These are phyloP conservation scores for Aureobasidium sp. DNA, from an alignment of 2,329 filamentous ascomycete species.

Conservation along the genomic window DNA sequence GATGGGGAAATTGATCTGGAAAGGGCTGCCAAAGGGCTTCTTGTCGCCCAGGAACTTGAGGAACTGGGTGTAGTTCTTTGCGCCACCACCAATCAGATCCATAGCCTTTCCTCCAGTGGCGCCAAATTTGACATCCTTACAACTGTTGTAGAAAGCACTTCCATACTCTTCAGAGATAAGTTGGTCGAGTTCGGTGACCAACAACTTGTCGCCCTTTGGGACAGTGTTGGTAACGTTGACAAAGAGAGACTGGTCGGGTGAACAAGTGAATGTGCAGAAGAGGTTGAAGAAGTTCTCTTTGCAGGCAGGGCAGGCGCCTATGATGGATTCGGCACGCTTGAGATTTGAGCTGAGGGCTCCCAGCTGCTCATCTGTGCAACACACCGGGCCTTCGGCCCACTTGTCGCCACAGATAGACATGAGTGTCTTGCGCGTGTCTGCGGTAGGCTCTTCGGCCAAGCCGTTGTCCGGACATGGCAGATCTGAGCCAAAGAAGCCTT, in stretches of 20 bases:
- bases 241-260: constrained; percentile 90
- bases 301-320: constrained; percentile 91
- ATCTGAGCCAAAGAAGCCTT: constrained; percentile 81
- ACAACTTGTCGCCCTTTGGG: constrained; percentile 51
- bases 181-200: constrained; percentile 89
- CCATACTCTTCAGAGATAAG: constrained; percentile 79
- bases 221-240: constrained; percentile 76
- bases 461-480: constrained; percentile 91
- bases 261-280: constrained; percentile 98
- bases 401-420: constrained; percentile 79
- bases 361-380: constrained; percentile 77
- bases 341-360: constrained; percentile 76
- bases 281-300: constrained; percentile 98
- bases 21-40: constrained; percentile 84
- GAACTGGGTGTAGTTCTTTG: constrained; percentile 80
- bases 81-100: constrained; percentile 90
- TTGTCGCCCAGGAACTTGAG: constrained; percentile 90
- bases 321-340: constrained; percentile 77
- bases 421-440: constrained; percentile 66
- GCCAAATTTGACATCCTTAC: constrained; percentile 98
- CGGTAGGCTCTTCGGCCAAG: constrained; percentile 65
- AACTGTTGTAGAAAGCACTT: constrained; percentile 87
- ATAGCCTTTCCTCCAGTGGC: constrained; percentile 90
- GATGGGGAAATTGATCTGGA: constrained; percentile 90
- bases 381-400: constrained; percentile 78